Percentiles rank a stretch among this genome's conserved stretches.
phyloP scores from a whole-genome alignment of 345 rosid genomes.

The Abelmoschus esculentus region DNA sequence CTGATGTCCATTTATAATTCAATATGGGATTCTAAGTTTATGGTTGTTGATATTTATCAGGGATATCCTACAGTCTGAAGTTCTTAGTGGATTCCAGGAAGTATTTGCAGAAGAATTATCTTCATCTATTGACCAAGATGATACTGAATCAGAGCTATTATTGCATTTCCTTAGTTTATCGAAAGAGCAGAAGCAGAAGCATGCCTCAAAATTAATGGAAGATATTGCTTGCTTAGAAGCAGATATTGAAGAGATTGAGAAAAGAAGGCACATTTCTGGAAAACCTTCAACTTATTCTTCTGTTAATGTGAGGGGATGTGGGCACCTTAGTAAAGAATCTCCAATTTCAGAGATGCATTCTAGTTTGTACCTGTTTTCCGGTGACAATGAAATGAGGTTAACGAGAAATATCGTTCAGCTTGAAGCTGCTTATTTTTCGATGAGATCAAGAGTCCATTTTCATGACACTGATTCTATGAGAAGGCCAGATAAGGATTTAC shows the following conservation, averaged over 20 bases:
- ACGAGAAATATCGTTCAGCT: slow-evolving; percentile 57
- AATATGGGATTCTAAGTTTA: neutral
- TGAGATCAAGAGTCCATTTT: slow-evolving; percentile 55
- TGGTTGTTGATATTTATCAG: slow-evolving; percentile 35
- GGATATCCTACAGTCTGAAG: slow-evolving; percentile 81
- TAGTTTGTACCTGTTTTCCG: slow-evolving; percentile 29
- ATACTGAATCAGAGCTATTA: slow-evolving; percentile 69
- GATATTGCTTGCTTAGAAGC: slow-evolving; percentile 61
- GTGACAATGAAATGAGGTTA: slow-evolving; percentile 45
- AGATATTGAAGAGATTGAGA: slow-evolving; percentile 64
- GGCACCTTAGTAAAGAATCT: slow-evolving; percentile 18
- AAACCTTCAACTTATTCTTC: slow-evolving; percentile 18
- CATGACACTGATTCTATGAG: slow-evolving; percentile 35
- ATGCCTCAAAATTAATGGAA: slow-evolving; percentile 50
- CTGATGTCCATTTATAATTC: neutral
- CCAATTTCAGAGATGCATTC: slow-evolving; percentile 28
- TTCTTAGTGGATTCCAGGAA: slow-evolving; percentile 60
- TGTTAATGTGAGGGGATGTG: slow-evolving; percentile 16
- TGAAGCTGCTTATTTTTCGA: slow-evolving; percentile 81
- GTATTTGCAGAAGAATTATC: slow-evolving; percentile 46
- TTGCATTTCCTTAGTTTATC: slow-evolving; percentile 59
- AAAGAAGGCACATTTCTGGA: slow-evolving; percentile 41
- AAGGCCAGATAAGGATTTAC: slow-evolving; percentile 55
- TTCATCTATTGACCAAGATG: slow-evolving; percentile 63
- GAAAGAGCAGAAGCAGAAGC: slow-evolving; percentile 68